Conservation (phyloP, 768 basidiomycete genomes). For the Zangia roseola region DNA sequence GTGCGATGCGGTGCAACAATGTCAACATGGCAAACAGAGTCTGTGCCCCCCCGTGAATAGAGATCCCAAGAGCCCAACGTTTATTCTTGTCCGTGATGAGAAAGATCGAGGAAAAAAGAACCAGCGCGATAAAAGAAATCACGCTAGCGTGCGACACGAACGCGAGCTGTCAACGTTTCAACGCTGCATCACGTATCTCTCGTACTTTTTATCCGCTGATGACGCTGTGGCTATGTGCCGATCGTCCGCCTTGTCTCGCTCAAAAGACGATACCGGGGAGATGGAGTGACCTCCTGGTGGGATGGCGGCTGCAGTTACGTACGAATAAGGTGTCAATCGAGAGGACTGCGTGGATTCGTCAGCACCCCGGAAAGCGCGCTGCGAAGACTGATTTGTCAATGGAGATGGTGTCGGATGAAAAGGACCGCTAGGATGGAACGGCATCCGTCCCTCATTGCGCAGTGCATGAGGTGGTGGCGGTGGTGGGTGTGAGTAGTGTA, state of each 20-base stretch:
- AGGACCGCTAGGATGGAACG: slow-evolving; percentile 21
- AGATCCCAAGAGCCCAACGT: slow-evolving; percentile 7
- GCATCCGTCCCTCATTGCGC: slow-evolving; percentile 31
- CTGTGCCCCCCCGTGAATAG: too few relatives aligned
- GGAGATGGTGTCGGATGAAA: slow-evolving; percentile 48
- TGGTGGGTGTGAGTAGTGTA: slow-evolving; percentile 49
- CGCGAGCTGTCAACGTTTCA: slow-evolving; percentile 18
- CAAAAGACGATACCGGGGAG: slow-evolving; percentile 43
- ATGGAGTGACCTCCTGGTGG: slow-evolving; percentile 30
- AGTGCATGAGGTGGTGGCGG: slow-evolving; percentile 35
- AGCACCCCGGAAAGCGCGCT: slow-evolving; percentile 37
- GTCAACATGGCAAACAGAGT: slow-evolving; percentile 4
- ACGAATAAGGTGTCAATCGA: slow-evolving; percentile 31
- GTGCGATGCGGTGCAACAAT: slow-evolving; percentile 5
- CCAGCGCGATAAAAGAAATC: background rate
- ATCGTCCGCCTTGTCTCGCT: slow-evolving; percentile 55
- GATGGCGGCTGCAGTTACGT: slow-evolving; percentile 40
- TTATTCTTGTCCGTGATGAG: slow-evolving; percentile 1
- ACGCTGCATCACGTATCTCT: slow-evolving; percentile 28
- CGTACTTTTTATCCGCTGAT: slow-evolving; percentile 36
- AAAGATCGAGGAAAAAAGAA: background rate
- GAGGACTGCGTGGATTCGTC: slow-evolving; percentile 39
- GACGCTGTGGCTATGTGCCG: slow-evolving; percentile 48
- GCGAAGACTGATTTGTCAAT: slow-evolving; percentile 25
- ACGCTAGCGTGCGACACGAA: background rate